Evolutionary conservation across 83 land plant species (phyloP), one percentile per base, ranked within the genome.

Genomic region (Thuja plicata): DNA sequence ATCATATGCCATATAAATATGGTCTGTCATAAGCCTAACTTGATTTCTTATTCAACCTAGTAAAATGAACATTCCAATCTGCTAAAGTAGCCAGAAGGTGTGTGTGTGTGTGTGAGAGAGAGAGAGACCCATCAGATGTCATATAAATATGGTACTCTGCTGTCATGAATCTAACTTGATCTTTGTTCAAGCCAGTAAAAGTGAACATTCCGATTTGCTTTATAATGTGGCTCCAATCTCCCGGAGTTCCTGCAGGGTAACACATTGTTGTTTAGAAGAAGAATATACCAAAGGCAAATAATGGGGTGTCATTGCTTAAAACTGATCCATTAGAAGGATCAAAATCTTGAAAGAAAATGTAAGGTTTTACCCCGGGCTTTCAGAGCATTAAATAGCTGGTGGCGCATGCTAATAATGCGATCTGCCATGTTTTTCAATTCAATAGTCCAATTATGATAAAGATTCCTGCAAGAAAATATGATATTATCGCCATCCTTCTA

Each of bases 161-260:
- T 19, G 97, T 97, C 97, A 97, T 97, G 92, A 97, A 98, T 34
- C 90, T 89, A 71, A 98, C 99, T 91, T 97, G 99, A 83, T 95
- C 96, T 34, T 89, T 86, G 90, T 95, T 96, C 90, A 98, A 89
- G 52, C 99, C 99, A 11, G 99, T 97, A 94, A 97, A 98, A 54
- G 99, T 96, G 85, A 98, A 96, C 99, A 98, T 98, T 80, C 98
- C 99, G 48, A 98, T 98, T 78, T 98, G 99, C 92, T 98, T 98
- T 86, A 98, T 91, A 77, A 98, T 96, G 91, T 97, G 99, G 90
- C 95, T 95, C 99, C 99, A 98, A 87, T 98, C 97, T 88, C 99
- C 99, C 40, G 99, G 99, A 57, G 99, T 97, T 37, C 98, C 99
- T 97, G 92, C 45, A 83, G 11, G n/a, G 85, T 9, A 83, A 83